A percentile compares a stretch with the other conserved stretches of the same genome.
Conservation (phyloP, 164 flowering plant genomes). For the Cinnamomum chago region DNA sequence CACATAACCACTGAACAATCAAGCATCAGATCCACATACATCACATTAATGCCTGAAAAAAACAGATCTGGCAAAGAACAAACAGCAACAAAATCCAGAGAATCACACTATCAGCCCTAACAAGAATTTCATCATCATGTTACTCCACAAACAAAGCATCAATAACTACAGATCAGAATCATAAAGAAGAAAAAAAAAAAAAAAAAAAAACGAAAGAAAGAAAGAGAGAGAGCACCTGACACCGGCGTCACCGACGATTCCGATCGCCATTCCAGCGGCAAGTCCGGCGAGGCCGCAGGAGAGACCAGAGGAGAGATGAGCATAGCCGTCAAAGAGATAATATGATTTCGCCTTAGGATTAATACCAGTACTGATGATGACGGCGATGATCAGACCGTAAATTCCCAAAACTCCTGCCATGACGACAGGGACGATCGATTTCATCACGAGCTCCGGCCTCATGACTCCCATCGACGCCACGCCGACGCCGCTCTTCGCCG, state of each 20-base stretch:
- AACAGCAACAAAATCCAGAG: neutral
- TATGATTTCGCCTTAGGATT: conserved; percentile 84
- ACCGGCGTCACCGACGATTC: conserved; percentile 89
- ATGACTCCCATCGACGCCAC: conserved; percentile 95
- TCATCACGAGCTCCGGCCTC: conserved; percentile 94
- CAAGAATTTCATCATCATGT: no score
- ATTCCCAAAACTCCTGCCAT: conserved; percentile 96
- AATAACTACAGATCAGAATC: neutral
- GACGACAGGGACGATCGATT: conserved; percentile 88
- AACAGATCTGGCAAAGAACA: neutral
- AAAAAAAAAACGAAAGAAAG: no score
- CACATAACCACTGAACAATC: neutral
- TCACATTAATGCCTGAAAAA: neutral
- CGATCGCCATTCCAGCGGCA: conserved; percentile 90
- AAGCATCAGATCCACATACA: neutral
- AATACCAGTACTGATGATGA: conserved; percentile 85
- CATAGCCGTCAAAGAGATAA: conserved; percentile 83
- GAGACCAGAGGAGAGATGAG: conserved; percentile 83
- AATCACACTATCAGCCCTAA: neutral
- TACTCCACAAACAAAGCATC: neutral
- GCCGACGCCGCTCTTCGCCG: conserved; percentile 91
- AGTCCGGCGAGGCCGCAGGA: conserved; percentile 94
- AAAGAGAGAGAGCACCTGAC: conserved; percentile 45
- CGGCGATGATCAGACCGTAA: conserved; percentile 80
- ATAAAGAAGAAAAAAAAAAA: neutral